Conservation (phyloP, 108 stramenopile species). For the Cyclotella kingstonii region DNA sequence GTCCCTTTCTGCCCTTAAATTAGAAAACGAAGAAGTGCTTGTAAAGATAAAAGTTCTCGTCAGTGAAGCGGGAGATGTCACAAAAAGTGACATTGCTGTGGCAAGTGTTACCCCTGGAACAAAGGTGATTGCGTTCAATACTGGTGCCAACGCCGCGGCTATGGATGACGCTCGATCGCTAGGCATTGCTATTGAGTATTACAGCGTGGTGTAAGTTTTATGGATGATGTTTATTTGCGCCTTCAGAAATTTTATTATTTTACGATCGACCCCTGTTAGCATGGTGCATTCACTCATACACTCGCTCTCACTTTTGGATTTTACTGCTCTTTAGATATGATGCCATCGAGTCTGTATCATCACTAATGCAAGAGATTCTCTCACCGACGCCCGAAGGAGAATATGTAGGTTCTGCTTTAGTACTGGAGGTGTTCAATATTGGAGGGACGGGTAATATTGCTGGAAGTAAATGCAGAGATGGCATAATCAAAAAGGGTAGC, state of each 20-base stretch:
- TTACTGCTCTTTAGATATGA: constrained; percentile 67
- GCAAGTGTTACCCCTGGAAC: constrained; percentile 88
- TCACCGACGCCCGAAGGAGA: constrained; percentile 94
- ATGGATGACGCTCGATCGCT: constrained; percentile 84
- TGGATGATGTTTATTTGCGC: neutral
- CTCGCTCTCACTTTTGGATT: no score
- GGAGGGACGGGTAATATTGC: constrained; percentile 93
- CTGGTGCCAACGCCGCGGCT: constrained; percentile 81
- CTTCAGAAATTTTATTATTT: neutral
- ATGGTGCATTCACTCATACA: no score
- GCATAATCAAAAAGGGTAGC: constrained; percentile 81
- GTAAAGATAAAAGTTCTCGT: constrained; percentile 87
- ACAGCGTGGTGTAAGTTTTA: constrained; percentile 75
- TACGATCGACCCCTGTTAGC: neutral
- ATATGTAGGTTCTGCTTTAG: constrained; percentile 82
- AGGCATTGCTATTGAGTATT: constrained; percentile 88
- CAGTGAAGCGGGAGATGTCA: constrained; percentile 91
- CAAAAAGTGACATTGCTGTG: constrained; percentile 91
- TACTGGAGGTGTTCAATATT: constrained; percentile 95
- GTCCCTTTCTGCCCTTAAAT: constrained; percentile 79
- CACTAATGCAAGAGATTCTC: constrained; percentile 87
- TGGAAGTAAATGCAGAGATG: constrained; percentile 90
- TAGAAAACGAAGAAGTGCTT: constrained; percentile 82
- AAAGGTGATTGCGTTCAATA: constrained; percentile 91
- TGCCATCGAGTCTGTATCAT: constrained; percentile 92